phyloP scores from a whole-genome alignment of 257 asterid genomes.

The Nicotiana attenuata region DNA sequence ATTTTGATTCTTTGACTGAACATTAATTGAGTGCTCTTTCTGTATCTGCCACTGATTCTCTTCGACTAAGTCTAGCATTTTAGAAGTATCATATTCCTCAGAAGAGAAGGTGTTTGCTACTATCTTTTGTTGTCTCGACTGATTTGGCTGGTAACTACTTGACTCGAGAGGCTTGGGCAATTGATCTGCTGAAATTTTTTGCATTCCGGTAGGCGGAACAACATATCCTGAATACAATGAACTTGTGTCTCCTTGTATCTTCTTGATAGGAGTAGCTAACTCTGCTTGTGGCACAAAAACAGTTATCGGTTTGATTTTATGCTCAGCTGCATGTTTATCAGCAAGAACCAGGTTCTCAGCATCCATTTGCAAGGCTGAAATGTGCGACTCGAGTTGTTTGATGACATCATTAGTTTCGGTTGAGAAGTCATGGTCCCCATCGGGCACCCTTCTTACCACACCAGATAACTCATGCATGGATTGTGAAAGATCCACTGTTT shows the following conservation, averaged over 20 bases:
- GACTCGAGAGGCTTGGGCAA: constrained; percentile 10
- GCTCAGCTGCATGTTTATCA: constrained; percentile 18
- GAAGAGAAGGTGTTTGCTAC: constrained; percentile 4
- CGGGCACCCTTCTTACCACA: constrained; percentile 2
- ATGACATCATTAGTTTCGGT: constrained; percentile 46
- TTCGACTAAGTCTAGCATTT: background rate
- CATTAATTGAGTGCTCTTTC: constrained; percentile 15
- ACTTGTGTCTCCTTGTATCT: background rate
- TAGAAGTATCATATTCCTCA: background rate
- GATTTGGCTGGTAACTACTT: constrained; percentile 13
- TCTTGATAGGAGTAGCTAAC: background rate
- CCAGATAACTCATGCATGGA: background rate
- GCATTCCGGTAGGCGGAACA: background rate
- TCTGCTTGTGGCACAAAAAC: constrained; percentile 19
- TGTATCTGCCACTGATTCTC: constrained; percentile 10
- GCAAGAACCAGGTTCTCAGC: constrained; percentile 13
- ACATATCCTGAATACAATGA: background rate
- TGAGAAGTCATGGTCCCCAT: constrained; percentile 24
- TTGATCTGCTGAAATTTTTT: constrained; percentile 11
- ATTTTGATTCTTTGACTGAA: background rate
- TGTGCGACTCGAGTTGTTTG: constrained; percentile 35
- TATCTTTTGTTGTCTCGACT: constrained; percentile 6
- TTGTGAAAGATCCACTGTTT: constrained; percentile 8
- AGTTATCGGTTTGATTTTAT: background rate
- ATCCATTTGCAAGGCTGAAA: constrained; percentile 35